These are phyloP conservation scores for Tulasnella sp. DNA, from an alignment of 768 basidiomycete species.

Conservation along the genomic window DNA sequence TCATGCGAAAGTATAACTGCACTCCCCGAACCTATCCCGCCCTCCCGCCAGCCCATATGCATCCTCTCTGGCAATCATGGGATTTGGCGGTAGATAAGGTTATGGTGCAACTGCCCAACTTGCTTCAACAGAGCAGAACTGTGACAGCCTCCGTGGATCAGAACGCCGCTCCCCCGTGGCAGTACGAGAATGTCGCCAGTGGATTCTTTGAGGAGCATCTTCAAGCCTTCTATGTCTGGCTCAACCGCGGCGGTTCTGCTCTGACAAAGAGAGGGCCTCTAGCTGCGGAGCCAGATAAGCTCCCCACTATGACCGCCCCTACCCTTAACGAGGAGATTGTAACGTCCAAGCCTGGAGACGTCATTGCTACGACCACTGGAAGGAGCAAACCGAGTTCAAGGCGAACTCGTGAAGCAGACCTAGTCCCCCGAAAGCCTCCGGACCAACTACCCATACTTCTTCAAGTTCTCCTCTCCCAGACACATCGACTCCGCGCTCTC, in stretches of 20 bases:
- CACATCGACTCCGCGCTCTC: constrained; percentile 89
- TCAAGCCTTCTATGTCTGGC: constrained; percentile 98
- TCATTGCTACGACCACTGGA: constrained; percentile 6
- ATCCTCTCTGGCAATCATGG: constrained; percentile 95
- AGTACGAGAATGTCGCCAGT: constrained; percentile 75
- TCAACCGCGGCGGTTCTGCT: constrained; percentile 86
- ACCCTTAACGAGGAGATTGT: constrained; percentile 5
- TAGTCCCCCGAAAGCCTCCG: constrained; percentile 79
- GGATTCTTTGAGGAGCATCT: constrained; percentile 94
- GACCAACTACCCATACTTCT: constrained; percentile 97
- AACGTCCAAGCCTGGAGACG: background rate
- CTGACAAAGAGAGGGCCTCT: constrained; percentile 71
- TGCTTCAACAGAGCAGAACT: constrained; percentile 44
- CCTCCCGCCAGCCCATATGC: constrained; percentile 93
- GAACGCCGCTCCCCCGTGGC: constrained; percentile 42
- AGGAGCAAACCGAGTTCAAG: background rate
- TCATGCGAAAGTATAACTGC: constrained; percentile 97
- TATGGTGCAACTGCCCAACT: constrained; percentile 84
- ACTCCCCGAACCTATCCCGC: constrained; percentile 91
- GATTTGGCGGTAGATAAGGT: constrained; percentile 95
- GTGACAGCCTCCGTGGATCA: constrained; percentile 34
- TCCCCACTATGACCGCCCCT: constrained; percentile 42
- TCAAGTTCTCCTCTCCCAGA: constrained; percentile 94
- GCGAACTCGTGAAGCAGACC: background rate
- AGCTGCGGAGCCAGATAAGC: constrained; percentile 39